These are phyloP conservation scores for Lyophyllum shimeji DNA, from an alignment of 768 basidiomycete species.

Conservation along the genomic window DNA sequence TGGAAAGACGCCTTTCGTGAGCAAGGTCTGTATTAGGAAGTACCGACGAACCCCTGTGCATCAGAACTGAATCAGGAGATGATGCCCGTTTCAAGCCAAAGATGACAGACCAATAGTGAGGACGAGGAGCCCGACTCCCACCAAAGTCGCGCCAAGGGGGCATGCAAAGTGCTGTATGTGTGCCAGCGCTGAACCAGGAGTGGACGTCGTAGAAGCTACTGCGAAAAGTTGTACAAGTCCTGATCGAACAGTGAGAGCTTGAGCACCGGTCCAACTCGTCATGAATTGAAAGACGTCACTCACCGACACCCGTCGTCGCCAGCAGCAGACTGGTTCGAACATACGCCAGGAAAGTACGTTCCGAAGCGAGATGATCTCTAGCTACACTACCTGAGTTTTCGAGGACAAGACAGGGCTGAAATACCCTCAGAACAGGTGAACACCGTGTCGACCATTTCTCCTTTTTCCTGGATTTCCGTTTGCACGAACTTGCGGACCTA, in stretches of 20 bases:
- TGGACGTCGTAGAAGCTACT: constrained; percentile 24
- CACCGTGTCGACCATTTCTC: no score
- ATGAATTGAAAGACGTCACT: constrained; percentile 22
- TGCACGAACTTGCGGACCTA: not conserved
- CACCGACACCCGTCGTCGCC: constrained; percentile 59
- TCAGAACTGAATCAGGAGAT: not conserved
- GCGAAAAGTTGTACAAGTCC: constrained; percentile 58
- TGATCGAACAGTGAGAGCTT: constrained; percentile 10
- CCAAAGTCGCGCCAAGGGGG: no score
- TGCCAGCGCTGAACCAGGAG: not conserved
- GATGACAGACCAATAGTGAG: no score
- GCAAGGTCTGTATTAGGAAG: constrained; percentile 49
- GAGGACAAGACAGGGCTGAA: constrained; percentile 25
- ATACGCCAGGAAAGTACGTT: constrained; percentile 64
- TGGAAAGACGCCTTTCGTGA: constrained; percentile 52
- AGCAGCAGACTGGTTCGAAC: constrained; percentile 63
- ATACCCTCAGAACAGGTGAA: not conserved
- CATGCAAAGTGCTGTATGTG: no score
- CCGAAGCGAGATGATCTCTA: constrained; percentile 62
- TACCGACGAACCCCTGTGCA: constrained; percentile 51
- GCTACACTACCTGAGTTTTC: constrained; percentile 65
- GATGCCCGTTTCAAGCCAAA: not conserved
- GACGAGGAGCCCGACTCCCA: no score
- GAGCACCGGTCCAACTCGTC: no score
- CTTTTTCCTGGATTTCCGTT: not conserved